A percentile compares a stretch with the other conserved stretches of the same genome.
These are phyloP conservation scores for Dioszegia hungarica DNA, from an alignment of 768 basidiomycete genomes.

Conservation along the genomic window DNA sequence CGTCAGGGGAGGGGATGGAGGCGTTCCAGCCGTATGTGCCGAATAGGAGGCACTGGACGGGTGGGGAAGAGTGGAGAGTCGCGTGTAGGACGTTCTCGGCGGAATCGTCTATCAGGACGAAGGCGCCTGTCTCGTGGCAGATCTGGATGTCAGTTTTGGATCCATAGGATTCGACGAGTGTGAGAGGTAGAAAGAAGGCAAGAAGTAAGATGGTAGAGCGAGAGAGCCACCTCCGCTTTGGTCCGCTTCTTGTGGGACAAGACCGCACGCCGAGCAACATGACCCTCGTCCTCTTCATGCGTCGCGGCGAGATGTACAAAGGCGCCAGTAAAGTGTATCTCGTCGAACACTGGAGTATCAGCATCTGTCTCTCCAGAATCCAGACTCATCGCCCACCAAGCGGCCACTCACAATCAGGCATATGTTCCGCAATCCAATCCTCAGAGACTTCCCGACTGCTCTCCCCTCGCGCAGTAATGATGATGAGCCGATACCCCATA, in stretches of 20 bases:
- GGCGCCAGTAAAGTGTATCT: slow-evolving; percentile 65
- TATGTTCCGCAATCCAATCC: slow-evolving; percentile 64
- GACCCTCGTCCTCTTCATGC: slow-evolving; percentile 51
- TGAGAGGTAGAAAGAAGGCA: neutral
- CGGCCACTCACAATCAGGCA: slow-evolving; percentile 55
- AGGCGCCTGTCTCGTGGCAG: slow-evolving; percentile 61
- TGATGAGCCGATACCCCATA: slow-evolving; percentile 63
- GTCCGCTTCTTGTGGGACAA: slow-evolving; percentile 53
- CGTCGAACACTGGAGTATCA: slow-evolving; percentile 39
- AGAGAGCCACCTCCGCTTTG: slow-evolving; percentile 61
- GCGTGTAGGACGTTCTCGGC: slow-evolving; percentile 65
- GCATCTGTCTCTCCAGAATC: slow-evolving; percentile 16
- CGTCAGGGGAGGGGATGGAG: slow-evolving; percentile 47
- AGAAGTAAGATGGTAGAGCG: neutral
- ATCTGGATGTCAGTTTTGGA: slow-evolving; percentile 51
- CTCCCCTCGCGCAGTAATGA: slow-evolving; percentile 68
- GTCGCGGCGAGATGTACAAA: slow-evolving; percentile 51
- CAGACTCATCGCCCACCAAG: neutral
- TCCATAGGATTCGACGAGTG: too few species aligned
- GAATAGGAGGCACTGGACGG: slow-evolving; percentile 64
- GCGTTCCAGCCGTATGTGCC: slow-evolving; percentile 74
- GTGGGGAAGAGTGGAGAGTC: slow-evolving; percentile 55
- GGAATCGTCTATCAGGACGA: slow-evolving; percentile 72
- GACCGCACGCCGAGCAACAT: slow-evolving; percentile 30
- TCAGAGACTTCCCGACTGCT: slow-evolving; percentile 59